phyloP scores from a whole-genome alignment of 495 filamentous ascomycete species.

The Aspergillus campestris region DNA sequence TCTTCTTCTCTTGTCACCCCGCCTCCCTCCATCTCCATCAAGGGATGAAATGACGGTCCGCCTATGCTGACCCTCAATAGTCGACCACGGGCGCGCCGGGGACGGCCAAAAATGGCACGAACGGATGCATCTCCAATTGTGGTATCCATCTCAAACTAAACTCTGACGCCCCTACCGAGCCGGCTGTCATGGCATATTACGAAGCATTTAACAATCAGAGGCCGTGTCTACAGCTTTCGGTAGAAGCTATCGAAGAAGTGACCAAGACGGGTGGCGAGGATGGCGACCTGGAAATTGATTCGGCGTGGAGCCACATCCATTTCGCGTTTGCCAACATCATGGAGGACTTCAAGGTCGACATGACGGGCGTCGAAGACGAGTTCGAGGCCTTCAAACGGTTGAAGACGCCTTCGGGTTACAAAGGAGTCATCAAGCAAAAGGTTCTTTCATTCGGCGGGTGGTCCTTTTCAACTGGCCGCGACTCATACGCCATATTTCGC shows the following conservation, averaged over 20 bases:
- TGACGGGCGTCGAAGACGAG: constrained; percentile 15
- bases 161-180: constrained; percentile 2
- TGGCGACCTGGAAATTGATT: too few relatives aligned
- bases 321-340: constrained; percentile 35
- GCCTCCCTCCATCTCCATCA: too few relatives aligned
- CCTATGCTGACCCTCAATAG: too few relatives aligned
- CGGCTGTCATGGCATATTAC: too few relatives aligned
- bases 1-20: too few relatives aligned
- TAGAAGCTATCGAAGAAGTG: too few relatives aligned
- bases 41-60: too few relatives aligned
- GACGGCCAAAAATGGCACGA: constrained; percentile 17
- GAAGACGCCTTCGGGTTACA: too few relatives aligned
- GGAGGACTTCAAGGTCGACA: constrained; percentile 13
- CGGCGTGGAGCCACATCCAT: constrained; percentile 39
- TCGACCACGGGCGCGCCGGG: constrained; percentile 32
- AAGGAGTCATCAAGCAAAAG: too few relatives aligned
- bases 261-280: too few relatives aligned
- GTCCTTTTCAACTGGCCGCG: constrained; percentile 29
- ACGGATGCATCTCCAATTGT: constrained; percentile 44
- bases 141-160: constrained; percentile 31
- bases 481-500: constrained; percentile 30
- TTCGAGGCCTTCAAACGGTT: constrained; percentile 18
- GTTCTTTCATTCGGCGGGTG: constrained; percentile 44
- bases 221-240: too few relatives aligned
- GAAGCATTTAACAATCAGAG: too few relatives aligned